Percentiles rank a stretch among this genome's conserved stretches.
Conservation (phyloP, 2,329 filamentous ascomycete genomes). For the Fusarium sp. region DNA sequence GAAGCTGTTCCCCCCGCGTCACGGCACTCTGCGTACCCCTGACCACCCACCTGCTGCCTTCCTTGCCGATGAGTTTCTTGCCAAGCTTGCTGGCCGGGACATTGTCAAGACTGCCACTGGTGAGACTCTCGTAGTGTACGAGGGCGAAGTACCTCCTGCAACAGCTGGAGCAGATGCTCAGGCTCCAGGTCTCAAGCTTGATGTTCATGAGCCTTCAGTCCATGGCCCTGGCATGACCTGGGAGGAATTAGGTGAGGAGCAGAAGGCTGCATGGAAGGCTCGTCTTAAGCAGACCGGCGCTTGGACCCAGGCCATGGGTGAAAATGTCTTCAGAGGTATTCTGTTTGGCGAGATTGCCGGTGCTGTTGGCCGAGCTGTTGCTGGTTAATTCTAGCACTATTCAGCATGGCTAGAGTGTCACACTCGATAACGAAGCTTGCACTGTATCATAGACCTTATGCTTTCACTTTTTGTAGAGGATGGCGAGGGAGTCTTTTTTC, state of each 20-base stretch:
- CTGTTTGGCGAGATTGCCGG: constrained; percentile 81
- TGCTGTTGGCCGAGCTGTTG: constrained; percentile 66
- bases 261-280: constrained; percentile 77
- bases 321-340: constrained; percentile 80
- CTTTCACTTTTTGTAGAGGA: constrained; percentile 24
- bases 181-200: constrained; percentile 54
- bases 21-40: constrained; percentile 49
- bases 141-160: constrained; percentile 38
- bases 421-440: neutral
- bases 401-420: neutral
- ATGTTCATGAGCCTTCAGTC: constrained; percentile 60
- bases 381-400: constrained; percentile 47
- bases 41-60: constrained; percentile 44
- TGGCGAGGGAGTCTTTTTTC: constrained; percentile 12
- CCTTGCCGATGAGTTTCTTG: constrained; percentile 52
- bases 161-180: constrained; percentile 36
- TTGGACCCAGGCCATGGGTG: constrained; percentile 84
- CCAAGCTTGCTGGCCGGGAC: constrained; percentile 55
- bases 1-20: constrained; percentile 65
- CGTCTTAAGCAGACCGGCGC: constrained; percentile 77
- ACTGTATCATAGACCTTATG: constrained; percentile 21
- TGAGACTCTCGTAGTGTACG: constrained; percentile 56
- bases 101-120: constrained; percentile 49
- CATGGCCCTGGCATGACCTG: constrained; percentile 72
- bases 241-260: constrained; percentile 74